These are phyloP conservation scores for Combretum micranthum DNA, from an alignment of 345 rosid genomes.

Conservation along the genomic window DNA sequence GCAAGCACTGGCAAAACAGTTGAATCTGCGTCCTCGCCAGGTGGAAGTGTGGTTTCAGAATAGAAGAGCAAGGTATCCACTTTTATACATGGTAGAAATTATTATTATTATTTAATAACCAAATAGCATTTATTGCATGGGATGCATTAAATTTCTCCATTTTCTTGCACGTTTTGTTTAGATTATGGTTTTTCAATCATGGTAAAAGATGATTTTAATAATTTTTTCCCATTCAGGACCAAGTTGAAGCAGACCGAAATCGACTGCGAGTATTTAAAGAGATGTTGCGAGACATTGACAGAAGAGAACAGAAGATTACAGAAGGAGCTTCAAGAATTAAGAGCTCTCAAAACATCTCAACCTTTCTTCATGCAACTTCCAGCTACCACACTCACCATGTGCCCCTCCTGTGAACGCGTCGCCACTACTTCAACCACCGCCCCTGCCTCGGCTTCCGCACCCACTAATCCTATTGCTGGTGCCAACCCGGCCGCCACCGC, in stretches of 20 bases:
- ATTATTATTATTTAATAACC: background rate
- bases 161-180: background rate
- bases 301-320: conserved; percentile 92
- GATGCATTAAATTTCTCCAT: background rate
- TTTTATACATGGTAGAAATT: background rate
- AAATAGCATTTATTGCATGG: background rate
- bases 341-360: conserved; percentile 73
- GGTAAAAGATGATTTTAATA: background rate
- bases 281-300: conserved; percentile 88
- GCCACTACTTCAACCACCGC: conserved; percentile 49
- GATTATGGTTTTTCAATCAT: too few species aligned
- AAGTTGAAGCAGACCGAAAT: conserved; percentile 98
- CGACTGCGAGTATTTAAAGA: conserved; percentile 93
- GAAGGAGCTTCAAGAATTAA: conserved; percentile 78
- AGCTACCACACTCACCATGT: conserved; percentile 99
- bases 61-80: conserved; percentile 78
- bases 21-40: conserved; percentile 96
- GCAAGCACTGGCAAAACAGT: conserved; percentile 77
- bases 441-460: conserved; percentile 15
- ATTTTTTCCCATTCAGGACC: conserved; percentile 46
- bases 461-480: conserved; percentile 4
- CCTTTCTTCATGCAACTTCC: conserved; percentile 96
- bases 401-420: conserved; percentile 96
- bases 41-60: conserved; percentile 99
- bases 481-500: conserved; percentile 1